These are phyloP conservation scores for Epipyxis sp. DNA, from an alignment of 108 stramenopile genomes.

Conservation along the genomic window DNA sequence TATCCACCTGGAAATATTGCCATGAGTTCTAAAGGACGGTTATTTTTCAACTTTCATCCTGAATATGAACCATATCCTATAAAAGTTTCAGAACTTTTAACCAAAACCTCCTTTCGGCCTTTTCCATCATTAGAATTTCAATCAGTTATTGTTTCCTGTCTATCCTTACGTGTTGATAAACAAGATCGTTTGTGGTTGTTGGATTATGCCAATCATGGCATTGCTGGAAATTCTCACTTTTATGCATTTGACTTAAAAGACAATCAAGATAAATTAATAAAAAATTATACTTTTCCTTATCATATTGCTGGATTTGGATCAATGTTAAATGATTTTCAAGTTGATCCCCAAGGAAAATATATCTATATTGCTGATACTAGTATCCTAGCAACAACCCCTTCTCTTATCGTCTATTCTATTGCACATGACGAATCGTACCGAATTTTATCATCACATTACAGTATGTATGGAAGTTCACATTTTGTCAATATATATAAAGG, in stretches of 20 bases:
- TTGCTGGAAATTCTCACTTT: neutral
- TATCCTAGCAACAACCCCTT: neutral
- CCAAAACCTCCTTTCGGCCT: neutral
- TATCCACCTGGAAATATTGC: slow-evolving; percentile 26
- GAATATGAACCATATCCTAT: slow-evolving; percentile 12
- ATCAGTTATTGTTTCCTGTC: neutral
- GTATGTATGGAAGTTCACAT: neutral
- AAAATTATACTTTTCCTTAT: neutral
- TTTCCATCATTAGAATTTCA: slow-evolving; percentile 8
- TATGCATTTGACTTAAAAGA: neutral
- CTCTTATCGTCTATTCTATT: neutral
- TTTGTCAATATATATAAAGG: too few species aligned
- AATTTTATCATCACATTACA: neutral
- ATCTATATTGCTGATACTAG: slow-evolving; percentile 29
- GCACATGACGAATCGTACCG: neutral
- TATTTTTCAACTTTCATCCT: slow-evolving; percentile 27
- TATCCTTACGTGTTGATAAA: slow-evolving; percentile 18
- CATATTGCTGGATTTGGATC: slow-evolving; percentile 27
- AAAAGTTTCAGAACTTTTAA: neutral
- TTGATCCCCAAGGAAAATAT: neutral
- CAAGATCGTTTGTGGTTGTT: slow-evolving; percentile 22
- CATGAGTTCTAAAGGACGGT: neutral
- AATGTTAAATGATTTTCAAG: slow-evolving; percentile 25
- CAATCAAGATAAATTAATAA: neutral
- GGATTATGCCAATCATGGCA: slow-evolving; percentile 20